Evolutionary conservation across 2,329 filamentous ascomycete genomes (phyloP).

Genomic region (Calonectria ilicicola): DNA sequence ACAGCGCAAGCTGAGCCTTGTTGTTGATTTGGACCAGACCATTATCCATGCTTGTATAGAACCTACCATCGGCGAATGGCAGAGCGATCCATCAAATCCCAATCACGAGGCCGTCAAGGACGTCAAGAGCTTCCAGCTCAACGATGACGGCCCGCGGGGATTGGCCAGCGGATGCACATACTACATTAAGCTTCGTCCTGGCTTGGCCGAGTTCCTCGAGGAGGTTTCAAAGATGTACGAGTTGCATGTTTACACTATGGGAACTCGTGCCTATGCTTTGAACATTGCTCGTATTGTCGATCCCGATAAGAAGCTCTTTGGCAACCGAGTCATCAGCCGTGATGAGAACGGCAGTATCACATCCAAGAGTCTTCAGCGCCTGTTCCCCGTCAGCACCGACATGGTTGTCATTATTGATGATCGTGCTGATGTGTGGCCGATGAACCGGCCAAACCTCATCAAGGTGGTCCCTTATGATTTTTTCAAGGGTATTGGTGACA

Average conservation of each 20-base stretch:
- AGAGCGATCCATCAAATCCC: constrained; percentile 86
- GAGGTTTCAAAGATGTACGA: constrained; percentile 86
- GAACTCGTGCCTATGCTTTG: constrained; percentile 93
- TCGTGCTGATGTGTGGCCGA: constrained; percentile 92
- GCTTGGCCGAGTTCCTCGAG: constrained; percentile 83
- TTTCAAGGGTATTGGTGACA: constrained; percentile 97
- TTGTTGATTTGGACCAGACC: constrained; percentile 97
- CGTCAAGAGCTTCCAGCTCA: constrained; percentile 87
- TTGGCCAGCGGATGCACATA: constrained; percentile 85
- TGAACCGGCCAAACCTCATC: constrained; percentile 91
- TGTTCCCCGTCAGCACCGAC: constrained; percentile 97
- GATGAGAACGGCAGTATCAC: constrained; percentile 96
- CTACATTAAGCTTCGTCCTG: constrained; percentile 97
- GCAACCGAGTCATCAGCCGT: constrained; percentile 93
- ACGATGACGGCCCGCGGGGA: constrained; percentile 83
- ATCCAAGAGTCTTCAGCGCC: constrained; percentile 86
- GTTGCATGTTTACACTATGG: constrained; percentile 99
- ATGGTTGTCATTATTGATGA: constrained; percentile 99
- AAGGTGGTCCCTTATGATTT: constrained; percentile 97
- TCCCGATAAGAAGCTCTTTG: constrained; percentile 88
- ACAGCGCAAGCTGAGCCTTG: constrained; percentile 87
- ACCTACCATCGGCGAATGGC: constrained; percentile 96
- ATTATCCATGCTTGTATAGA: constrained; percentile 99
- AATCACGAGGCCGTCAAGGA: constrained; percentile 93
- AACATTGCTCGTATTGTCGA: constrained; percentile 95